Evolutionary conservation across 768 basidiomycete species (phyloP), one percentile per base, ranked within the genome.

Genomic region (Russula compacta): DNA sequence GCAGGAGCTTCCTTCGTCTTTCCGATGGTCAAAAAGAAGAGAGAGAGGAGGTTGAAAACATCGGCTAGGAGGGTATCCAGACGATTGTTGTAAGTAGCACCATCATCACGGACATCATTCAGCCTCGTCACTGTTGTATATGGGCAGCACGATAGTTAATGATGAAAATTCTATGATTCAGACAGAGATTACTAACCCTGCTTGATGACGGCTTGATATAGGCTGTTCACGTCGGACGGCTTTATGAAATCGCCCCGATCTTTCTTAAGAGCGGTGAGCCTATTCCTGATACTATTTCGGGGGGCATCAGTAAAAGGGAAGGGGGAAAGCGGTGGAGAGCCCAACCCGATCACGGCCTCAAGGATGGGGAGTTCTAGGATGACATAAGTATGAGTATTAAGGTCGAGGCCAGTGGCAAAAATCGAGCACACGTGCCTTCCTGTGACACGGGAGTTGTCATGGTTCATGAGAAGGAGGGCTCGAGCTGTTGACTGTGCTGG

Each of bases 1-100:
- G 95, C 95, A 0, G 95, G 95, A 10, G 87, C 87, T 73, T 98
- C 95, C 66, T 86, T 84, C 43, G 92, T 94, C 77, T 94, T 95
- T 46, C 97, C 97, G 64, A 99, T 94, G 40, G 95, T 97, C 68
- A 99, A 85, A 78, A 94, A 99, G 81, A 97, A 98, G 66, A 99
- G 82, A 14, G 93, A 95, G 47, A 99, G 82, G 52, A 99, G 81
- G 69, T 83, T 87, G 76, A 98, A 98, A 40, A 98, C 95, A 74
- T 99, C 97, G 33, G 92, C 86, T 49, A 99, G 84, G 4, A 93
- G 90, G 6, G 92, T 95, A 75, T 99, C 97, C 48, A 99, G 80
- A 53, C 97, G 80, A 73, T 98, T 99, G 69, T 85, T 89, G 75
- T 85, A 83, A 9, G 81, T 76, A 21, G 82, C 81, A 63, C 77